Conservation (phyloP, 495 filamentous ascomycete species). For the Daldinia caldariorum region DNA sequence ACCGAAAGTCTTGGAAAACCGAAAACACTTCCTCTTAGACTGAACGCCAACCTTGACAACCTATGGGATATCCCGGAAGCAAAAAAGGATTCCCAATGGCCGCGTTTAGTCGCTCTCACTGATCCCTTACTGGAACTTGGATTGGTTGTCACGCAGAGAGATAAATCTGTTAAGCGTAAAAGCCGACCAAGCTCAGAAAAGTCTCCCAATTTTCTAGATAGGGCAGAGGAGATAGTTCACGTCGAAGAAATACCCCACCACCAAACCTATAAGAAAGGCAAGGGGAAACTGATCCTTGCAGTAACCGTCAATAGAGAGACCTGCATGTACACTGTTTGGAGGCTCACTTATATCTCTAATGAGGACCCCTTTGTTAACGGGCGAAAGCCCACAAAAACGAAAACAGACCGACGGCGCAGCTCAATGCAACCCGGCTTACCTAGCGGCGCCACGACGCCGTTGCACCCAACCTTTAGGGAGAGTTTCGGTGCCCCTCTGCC, state of each 20-base stretch:
- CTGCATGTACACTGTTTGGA: constrained; percentile 81
- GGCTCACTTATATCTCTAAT: constrained; percentile 71
- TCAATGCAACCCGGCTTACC: constrained; percentile 81
- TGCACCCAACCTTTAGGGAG: constrained; percentile 62
- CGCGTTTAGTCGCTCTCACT: constrained; percentile 83
- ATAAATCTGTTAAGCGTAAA: constrained; percentile 40
- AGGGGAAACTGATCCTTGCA: constrained; percentile 72
- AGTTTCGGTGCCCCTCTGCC: constrained; percentile 60
- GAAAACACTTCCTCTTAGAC: constrained; percentile 57
- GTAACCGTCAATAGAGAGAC: constrained; percentile 81
- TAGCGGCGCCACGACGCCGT: constrained; percentile 84
- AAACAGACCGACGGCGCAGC: constrained; percentile 76
- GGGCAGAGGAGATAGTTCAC: constrained; percentile 82
- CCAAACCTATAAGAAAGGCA: constrained; percentile 24
- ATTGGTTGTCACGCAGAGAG: constrained; percentile 70
- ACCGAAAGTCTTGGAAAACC: constrained; percentile 62
- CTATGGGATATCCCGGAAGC: constrained; percentile 60
- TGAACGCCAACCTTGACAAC: constrained; percentile 57
- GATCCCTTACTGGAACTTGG: constrained; percentile 90
- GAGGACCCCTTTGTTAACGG: constrained; percentile 63
- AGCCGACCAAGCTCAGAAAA: constrained; percentile 35
- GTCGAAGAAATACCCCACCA: constrained; percentile 55
- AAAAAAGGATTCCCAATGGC: constrained; percentile 68
- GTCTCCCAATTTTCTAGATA: constrained; percentile 61
- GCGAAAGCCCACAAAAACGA: constrained; percentile 59